Percentiles rank a stretch among this genome's conserved stretches.
phyloP scores from a whole-genome alignment of 176 grass and related monocot genomes.

The Musa acuminata region DNA sequence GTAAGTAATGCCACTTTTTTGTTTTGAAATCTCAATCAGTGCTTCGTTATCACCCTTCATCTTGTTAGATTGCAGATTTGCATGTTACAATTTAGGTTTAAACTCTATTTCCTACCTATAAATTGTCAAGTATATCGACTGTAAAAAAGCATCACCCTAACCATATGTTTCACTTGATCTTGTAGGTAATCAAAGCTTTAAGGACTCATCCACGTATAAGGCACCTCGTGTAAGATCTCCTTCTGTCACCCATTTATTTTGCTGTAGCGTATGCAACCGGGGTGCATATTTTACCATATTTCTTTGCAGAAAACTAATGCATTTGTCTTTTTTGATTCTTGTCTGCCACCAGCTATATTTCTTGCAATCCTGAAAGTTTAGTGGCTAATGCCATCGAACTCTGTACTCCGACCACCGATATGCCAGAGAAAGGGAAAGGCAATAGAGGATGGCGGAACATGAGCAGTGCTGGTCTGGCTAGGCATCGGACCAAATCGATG shows the following conservation, averaged over 20 bases:
- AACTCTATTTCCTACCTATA: too few species aligned
- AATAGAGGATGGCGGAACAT: constrained; percentile 64
- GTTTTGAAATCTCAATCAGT: too few species aligned
- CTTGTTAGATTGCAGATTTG: too few species aligned
- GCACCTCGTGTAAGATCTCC: constrained; percentile 64
- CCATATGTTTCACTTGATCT: constrained; percentile 22
- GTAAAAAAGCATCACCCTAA: background rate
- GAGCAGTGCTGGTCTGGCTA: constrained; percentile 65
- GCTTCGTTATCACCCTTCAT: too few species aligned
- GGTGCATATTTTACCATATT: background rate
- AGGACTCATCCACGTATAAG: constrained; percentile 90
- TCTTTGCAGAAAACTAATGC: background rate
- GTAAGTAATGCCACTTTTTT: constrained; percentile 34
- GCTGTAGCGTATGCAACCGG: background rate
- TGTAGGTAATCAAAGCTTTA: constrained; percentile 82
- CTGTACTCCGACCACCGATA: constrained; percentile 74
- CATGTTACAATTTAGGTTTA: too few species aligned
- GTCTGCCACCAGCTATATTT: constrained; percentile 61
- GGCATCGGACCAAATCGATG: constrained; percentile 76
- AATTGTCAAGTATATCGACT: too few species aligned
- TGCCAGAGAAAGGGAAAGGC: constrained; percentile 62
- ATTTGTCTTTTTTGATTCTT: background rate
- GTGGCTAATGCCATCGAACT: constrained; percentile 90
- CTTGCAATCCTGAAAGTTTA: constrained; percentile 87
- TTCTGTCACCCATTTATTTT: background rate